Base-by-base conservation (phyloP, 2,329 filamentous ascomycete genomes). In the Monilinia aucupariae region DNA sequence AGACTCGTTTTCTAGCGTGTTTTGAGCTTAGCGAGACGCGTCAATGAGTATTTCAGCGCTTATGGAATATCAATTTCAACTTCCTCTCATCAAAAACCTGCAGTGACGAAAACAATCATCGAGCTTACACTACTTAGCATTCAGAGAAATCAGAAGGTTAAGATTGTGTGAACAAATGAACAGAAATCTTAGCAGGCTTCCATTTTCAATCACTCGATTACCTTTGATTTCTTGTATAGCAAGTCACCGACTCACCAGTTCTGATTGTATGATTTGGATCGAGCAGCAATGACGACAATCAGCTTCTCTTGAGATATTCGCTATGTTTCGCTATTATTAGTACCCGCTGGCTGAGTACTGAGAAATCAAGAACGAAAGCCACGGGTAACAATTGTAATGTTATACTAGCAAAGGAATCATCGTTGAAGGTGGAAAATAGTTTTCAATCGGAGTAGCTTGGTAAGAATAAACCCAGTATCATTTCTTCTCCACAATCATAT, bases 371-470 rank as follows among this genome's bases (percentile, higher is more conserved):
- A 62, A 64, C 52, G 65, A 63, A 41, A 61, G 59, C 32, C 22
- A 55, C 55, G 54, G 62, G 49, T 41, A 63, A 64, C 48, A 15
- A 49, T 59, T 39, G 45, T 30, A 32, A 25, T n/a, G 17, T 15
- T 58, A 17, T 32, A 32, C 30, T 56, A 20, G 41, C 52, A 56
- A 48, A 49, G 12, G 52, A 56, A 50, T 34, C 4, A 64, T 70
- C 66, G 66, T 61, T 72, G 71, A 73, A 51, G 66, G 68, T 63
- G 61, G 65, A 68, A 68, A 70, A 69, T 74, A 75, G 73, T 75
- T 75, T 75, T 75, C 73, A 75, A 75, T 74, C 73, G 71, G 72
- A 75, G 73, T 64, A 62, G 66, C 60, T 64, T 67, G 66, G 73
- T 74, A 69, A 58, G 68, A 67, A 47, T 27, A 58, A 20, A 3